Evolutionary conservation across 2,329 filamentous ascomycete genomes (phyloP), one percentile per base, ranked within the genome.

Genomic region (Podosphaera fusca): DNA sequence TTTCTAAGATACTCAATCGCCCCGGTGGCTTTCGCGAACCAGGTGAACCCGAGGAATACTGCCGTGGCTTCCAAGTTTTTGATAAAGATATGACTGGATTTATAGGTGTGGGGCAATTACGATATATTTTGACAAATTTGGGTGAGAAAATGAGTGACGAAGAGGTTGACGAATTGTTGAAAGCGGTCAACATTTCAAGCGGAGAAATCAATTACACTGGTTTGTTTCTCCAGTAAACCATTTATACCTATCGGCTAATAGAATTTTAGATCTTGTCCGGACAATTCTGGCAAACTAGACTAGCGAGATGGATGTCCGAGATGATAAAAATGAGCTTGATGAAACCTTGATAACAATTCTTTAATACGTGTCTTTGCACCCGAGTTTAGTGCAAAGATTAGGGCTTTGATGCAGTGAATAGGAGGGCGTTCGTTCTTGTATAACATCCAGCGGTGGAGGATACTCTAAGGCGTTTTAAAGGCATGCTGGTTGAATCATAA

Each of bases 71-170:
- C 76, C 92, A 98, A 72, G 92, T 98, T 56, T 98, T 98, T 67
- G 92, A 98, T 74, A 98, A 98, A 74, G 92, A 98, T 70, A 85
- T 95, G 81, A 95, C 88, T 59, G 92, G 92, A 56, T 95, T 89
- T 72, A 96, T 98, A 69, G 92, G 90, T 58, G 90, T 96, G 62
- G 92, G 92, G 58, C 92, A 98, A 74, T 79, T 98, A 71, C 86
- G 94, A 73, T 98, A 98, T 74, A 90, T 98, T 69, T 74, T 98
- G 67, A 98, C 92, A 58, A 96, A 96, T 70, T 74, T 98, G 66
- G 92, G 92, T 66, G 92, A 98, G 82, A 96, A 96, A 78, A 95
- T 98, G 88, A 87, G 85, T 60, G 90, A 98, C 66, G 92, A 96
- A 62, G 92, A 98, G 76, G 92, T 98, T 54, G 90, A 96, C 70